These are phyloP conservation scores for Erysiphe pisi DNA, from an alignment of 2,329 filamentous ascomycete species.

Conservation along the genomic window DNA sequence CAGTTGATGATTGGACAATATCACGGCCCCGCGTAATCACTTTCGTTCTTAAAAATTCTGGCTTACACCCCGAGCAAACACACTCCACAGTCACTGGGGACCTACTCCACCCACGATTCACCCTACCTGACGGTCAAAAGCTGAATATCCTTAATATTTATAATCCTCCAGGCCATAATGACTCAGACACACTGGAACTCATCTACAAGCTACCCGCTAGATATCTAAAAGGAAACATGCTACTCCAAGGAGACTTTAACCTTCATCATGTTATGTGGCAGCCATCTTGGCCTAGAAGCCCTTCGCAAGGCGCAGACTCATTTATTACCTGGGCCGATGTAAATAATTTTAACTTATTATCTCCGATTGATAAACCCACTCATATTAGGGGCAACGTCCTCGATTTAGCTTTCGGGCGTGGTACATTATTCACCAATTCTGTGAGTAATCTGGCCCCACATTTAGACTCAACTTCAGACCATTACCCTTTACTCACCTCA, in stretches of 20 bases:
- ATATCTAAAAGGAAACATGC: neutral
- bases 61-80: neutral
- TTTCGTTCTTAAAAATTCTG: neutral
- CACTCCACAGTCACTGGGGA: neutral
- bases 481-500: neutral
- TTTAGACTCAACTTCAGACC: neutral
- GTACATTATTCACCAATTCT: neutral
- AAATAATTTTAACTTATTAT: neutral
- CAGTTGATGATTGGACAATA: neutral
- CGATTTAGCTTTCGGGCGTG: neutral
- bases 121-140: neutral
- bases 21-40: neutral
- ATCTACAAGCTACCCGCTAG: neutral
- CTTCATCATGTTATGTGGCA: neutral
- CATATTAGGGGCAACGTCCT: neutral
- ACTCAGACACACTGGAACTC: neutral
- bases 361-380: neutral
- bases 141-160: neutral
- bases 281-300: neutral
- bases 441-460: neutral
- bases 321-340: neutral
- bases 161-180: neutral
- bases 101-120: neutral
- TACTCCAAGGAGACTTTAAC: constrained; percentile 9
- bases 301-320: neutral